phyloP scores from a whole-genome alignment of 2,329 filamentous ascomycete species.

The Fusarium keratoplasticum region DNA sequence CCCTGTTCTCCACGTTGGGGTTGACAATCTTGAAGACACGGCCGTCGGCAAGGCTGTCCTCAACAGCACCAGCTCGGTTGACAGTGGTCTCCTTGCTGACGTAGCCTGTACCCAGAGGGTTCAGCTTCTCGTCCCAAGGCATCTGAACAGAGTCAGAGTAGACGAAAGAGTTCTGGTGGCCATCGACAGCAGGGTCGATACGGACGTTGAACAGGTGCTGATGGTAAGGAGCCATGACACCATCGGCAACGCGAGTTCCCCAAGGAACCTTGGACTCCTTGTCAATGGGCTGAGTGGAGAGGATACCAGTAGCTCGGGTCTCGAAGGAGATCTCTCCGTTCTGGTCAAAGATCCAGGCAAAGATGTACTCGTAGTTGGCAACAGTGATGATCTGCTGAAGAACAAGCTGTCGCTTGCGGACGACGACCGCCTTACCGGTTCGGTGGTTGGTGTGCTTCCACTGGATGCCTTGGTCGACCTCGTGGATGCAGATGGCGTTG shows the following conservation, averaged over 20 bases:
- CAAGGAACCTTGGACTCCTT: conserved; percentile 58
- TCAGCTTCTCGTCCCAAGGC: conserved; percentile 11
- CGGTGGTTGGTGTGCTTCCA: conserved; percentile 30
- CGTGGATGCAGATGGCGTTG: conserved; percentile 28
- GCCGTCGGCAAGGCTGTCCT: not conserved
- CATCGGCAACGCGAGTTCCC: conserved; percentile 68
- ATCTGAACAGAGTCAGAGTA: conserved; percentile 6
- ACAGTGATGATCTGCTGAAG: conserved; percentile 72
- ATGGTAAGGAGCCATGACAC: conserved; percentile 71
- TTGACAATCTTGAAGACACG: not conserved
- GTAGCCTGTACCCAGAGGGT: conserved; percentile 50
- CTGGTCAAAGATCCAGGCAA: conserved; percentile 63
- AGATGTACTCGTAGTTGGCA: conserved; percentile 54
- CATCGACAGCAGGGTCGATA: conserved; percentile 71
- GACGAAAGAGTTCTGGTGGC: conserved; percentile 55
- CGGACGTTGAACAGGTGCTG: conserved; percentile 73
- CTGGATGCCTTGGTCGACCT: conserved; percentile 21
- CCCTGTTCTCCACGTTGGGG: not conserved
- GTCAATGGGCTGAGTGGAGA: conserved; percentile 66
- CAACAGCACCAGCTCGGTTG: not conserved
- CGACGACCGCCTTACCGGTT: conserved; percentile 60
- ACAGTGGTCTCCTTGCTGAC: conserved; percentile 49
- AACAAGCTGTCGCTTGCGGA: conserved; percentile 66
- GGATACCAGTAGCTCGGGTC: conserved; percentile 69
- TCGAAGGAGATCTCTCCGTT: conserved; percentile 66